Base-by-base conservation (phyloP, 805 yeast species). In the Yarrowia keelungensis region DNA sequence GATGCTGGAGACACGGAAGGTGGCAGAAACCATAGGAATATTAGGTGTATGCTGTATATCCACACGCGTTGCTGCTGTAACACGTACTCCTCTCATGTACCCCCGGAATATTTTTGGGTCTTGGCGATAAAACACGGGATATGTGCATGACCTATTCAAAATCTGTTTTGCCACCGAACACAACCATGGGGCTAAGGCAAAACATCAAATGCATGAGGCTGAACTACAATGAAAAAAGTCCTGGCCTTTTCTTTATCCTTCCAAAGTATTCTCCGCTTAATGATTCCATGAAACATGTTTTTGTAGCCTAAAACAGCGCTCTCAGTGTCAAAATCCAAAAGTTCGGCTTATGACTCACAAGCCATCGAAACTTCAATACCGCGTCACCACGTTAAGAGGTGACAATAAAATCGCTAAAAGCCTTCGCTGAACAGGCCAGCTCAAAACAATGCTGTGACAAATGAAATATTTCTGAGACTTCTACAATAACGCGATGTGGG, bases 331-430 rank as follows among this genome's bases (percentile, higher is more conserved):
- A 46, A 47, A 26, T 26, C 7, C 36, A 14, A 26, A 47, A 12
- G 35, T 26, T 16, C 56, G 56, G 56, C 42, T 10, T n/a, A 35
- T 50, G 56, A 50, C 56, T 50, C 56, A 50, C 16, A 8, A 5
- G 4, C 19, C 3, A 32, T 15, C 11, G n/a, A 32, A 8, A n/a
- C 9, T 47, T 3, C 16, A 26, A 47, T 5, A 45, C 12, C 15
- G 22, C 35, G 22, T 46, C n/a, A 46, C 50, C 50, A 10, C 16
- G 32, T 26, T 26, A 26, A 26, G 32, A 26, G 32, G 3, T 5
- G 7, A 26, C 32, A 5, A 26, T 26, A 26, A 26, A 26, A 26
- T 5, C 7, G 32, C 32, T 26, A 5, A 26, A 26, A 26, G 32
- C 32, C 32, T 26, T 26, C 7, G 32, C 32, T 3, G 32, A 26